A percentile compares a stretch with the other conserved stretches of the same genome.
phyloP scores from a whole-genome alignment of 805 yeast species.

The Teunomyces aglyptinius region DNA sequence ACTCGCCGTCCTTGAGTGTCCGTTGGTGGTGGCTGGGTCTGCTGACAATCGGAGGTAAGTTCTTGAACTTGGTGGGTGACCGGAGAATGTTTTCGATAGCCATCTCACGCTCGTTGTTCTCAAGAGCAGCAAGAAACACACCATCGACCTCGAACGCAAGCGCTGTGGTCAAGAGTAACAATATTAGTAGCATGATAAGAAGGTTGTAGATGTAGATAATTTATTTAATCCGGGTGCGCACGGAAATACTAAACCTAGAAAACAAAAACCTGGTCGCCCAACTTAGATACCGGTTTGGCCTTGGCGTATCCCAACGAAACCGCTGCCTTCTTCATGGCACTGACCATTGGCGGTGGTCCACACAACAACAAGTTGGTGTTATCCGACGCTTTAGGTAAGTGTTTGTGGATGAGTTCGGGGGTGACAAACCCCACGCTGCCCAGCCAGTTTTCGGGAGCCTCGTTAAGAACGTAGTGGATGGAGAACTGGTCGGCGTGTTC shows the following conservation, averaged over 20 bases:
- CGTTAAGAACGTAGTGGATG: constrained; percentile 73
- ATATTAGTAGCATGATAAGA: neutral
- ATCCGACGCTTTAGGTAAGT: constrained; percentile 59
- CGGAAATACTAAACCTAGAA: constrained; percentile 43
- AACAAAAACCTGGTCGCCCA: constrained; percentile 87
- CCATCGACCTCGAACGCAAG: neutral
- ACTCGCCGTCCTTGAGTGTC: constrained; percentile 48
- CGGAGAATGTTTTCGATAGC: constrained; percentile 25
- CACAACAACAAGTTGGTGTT: constrained; percentile 76
- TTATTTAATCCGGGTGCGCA: no score
- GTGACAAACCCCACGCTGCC: constrained; percentile 83
- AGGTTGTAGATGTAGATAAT: no score
- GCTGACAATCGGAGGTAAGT: constrained; percentile 39
- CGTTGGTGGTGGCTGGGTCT: constrained; percentile 32
- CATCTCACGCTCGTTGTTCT: constrained; percentile 17
- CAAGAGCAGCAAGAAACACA: constrained; percentile 12
- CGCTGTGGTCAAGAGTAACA: neutral
- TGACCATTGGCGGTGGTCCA: constrained; percentile 93
- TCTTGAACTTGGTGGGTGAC: constrained; percentile 20
- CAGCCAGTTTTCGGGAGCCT: constrained; percentile 68
- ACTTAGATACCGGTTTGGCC: constrained; percentile 85
- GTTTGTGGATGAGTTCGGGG: constrained; percentile 61
- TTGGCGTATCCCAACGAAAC: constrained; percentile 71
- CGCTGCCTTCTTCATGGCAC: constrained; percentile 79
- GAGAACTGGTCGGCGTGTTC: constrained; percentile 58